Evolutionary conservation across 441 rosid species (phyloP), one percentile per base, ranked within the genome.

Genomic region (Erodium moschatum): DNA sequence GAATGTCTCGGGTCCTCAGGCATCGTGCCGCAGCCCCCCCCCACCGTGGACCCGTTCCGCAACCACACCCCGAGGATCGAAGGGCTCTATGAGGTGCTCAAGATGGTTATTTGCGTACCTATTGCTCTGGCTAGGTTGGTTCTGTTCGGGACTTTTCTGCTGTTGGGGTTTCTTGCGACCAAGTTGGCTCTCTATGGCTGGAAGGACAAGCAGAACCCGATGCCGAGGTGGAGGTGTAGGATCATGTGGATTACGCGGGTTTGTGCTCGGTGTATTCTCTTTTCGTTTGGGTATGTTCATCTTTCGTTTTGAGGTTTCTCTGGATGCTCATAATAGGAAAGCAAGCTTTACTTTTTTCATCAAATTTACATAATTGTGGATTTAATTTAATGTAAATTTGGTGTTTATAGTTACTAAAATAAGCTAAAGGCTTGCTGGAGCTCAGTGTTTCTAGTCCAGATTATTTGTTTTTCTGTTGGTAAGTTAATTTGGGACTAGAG

Each of bases 211-310:
- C 87, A 85, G 42, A 85, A 86, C 20, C 93, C 98, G 13, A 88
- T 91, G 92, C 94, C 98, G 70, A 78, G 4, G 63, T 94, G 98
- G 97, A 82, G 97, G 73, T 85, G 78, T 21, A 71, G 88, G 69
- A 48, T 94, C 76, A 94, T 94, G 98, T 89, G 96, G 96, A 48
- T 94, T 67, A 94, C 98, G 69, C 84, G 98, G 76, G 11, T 83
- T 70, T 88, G 75, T 69, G 69, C 92, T 31, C 87, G 98, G 44
- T 81, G 80, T 48, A 94, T 94, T 75, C 90, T 94, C 69, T 91
- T 94, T 82, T 81, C 97, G 42, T 94, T 94, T 18, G 98, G 98
- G 98, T 91, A 44, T 33, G 84, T 72, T 33, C 3, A 33, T 33
- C 38, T 3, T 33, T 33, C 38, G 38, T 24, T 15, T 29, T 24